Conservation (phyloP, 2,329 filamentous ascomycete genomes). For the Phyllosticta paracitricarpa region DNA sequence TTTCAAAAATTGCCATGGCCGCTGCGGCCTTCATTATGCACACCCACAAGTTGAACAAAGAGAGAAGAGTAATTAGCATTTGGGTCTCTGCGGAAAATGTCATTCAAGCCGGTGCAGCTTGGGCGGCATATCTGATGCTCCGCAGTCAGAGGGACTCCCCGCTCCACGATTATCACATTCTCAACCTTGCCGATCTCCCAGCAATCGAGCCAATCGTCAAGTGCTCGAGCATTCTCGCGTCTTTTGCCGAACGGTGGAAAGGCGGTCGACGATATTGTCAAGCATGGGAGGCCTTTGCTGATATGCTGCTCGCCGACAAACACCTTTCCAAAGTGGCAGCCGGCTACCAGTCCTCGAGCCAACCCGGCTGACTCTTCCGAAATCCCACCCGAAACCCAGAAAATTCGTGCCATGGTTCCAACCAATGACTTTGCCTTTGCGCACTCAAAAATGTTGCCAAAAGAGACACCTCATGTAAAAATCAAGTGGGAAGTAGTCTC, state of each 20-base stretch:
- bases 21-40: not conserved
- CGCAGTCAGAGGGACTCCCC: conserved; percentile 3
- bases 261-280: not conserved
- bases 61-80: conserved; percentile 2
- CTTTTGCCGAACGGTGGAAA: conserved; percentile 6
- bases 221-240: conserved; percentile 3
- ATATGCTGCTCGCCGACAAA: conserved; percentile 1
- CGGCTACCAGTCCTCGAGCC: not conserved
- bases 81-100: conserved; percentile 1
- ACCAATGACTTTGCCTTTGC: too few species aligned
- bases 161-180: not conserved
- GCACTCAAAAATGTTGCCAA: too few species aligned
- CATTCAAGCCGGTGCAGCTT: conserved; percentile 10
- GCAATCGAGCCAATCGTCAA: conserved; percentile 3
- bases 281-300: conserved; percentile 4
- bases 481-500: conserved; percentile 3
- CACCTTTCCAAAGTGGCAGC: not conserved
- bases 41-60: conserved; percentile 3
- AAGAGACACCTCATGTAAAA: not conserved
- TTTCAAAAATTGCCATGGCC: not conserved
- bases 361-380: not conserved
- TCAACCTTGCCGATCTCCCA: not conserved
- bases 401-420: too few species aligned
- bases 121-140: conserved; percentile 6
- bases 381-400: not conserved